Percentiles rank a stretch among this genome's conserved stretches.
Conservation (phyloP, 345 rosid genomes). For the Syzygium aromaticum region DNA sequence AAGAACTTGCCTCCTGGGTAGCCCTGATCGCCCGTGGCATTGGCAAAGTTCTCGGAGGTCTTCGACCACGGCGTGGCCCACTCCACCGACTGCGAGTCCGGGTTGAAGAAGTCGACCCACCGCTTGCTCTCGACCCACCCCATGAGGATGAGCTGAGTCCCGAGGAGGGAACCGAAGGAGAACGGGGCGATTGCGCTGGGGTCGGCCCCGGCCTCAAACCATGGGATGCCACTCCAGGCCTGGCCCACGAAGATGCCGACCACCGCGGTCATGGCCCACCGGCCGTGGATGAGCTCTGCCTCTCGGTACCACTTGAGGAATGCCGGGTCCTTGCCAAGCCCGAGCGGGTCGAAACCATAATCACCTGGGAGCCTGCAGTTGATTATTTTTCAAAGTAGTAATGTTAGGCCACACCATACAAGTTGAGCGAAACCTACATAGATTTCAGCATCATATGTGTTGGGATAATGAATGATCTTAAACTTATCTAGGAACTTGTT, state of each 20-base stretch:
- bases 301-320: conserved; percentile 98
- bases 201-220: conserved; percentile 98
- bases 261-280: conserved; percentile 96
- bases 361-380: conserved; percentile 84
- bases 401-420: not conserved
- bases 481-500: not conserved
- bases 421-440: not conserved
- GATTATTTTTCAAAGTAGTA: not conserved
- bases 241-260: conserved; percentile 89
- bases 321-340: conserved; percentile 96
- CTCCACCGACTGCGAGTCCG: conserved; percentile 83
- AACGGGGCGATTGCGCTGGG: conserved; percentile 83
- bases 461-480: not conserved
- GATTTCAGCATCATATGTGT: not conserved
- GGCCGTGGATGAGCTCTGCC: conserved; percentile 93
- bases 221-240: conserved; percentile 93
- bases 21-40: conserved; percentile 87
- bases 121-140: conserved; percentile 99
- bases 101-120: conserved; percentile 98
- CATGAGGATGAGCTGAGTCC: conserved; percentile 91
- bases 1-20: conserved; percentile 98
- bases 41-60: conserved; percentile 80
- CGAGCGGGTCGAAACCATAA: conserved; percentile 89
- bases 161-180: conserved; percentile 80
- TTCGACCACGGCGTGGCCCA: conserved; percentile 99